Percentiles rank a stretch among this genome's conserved stretches.
These are phyloP conservation scores for Toxicodendron radicans DNA, from an alignment of 345 rosid genomes.

Conservation along the genomic window DNA sequence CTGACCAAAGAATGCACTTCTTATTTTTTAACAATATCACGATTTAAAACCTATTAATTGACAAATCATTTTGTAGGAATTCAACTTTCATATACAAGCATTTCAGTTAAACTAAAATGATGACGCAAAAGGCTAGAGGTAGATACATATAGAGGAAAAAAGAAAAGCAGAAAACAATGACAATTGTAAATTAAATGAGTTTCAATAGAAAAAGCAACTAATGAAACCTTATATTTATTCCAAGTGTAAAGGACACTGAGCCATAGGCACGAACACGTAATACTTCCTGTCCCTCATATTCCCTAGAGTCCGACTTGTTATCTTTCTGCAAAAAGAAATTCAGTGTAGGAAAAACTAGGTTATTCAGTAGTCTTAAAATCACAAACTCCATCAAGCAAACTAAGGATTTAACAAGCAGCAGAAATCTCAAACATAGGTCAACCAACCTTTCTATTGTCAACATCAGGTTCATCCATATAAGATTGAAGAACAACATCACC, in stretches of 20 bases:
- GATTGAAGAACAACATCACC: conserved; percentile 73
- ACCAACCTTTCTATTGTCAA: conserved; percentile 52
- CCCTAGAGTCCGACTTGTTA: conserved; percentile 38
- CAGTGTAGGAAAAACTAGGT: conserved; percentile 16
- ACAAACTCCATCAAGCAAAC: conserved; percentile 3
- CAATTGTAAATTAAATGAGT: not conserved
- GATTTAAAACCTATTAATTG: too few species aligned
- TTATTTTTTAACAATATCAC: too few species aligned
- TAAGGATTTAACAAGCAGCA: not conserved
- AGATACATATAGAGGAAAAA: too few species aligned
- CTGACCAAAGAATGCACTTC: too few species aligned
- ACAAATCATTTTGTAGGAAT: too few species aligned
- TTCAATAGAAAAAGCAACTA: not conserved
- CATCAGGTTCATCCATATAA: conserved; percentile 48
- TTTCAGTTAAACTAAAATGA: not conserved
- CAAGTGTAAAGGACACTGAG: conserved; percentile 81
- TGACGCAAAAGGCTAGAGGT: too few species aligned
- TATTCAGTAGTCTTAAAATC: conserved; percentile 12
- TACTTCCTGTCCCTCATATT: conserved; percentile 64
- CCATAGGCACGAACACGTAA: conserved; percentile 88
- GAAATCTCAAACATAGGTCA: conserved; percentile 6
- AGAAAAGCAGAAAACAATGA: not conserved
- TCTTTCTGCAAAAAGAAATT: conserved; percentile 50
- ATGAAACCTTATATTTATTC: conserved; percentile 82
- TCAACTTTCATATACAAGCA: not conserved